Evolutionary conservation across 352 stramenopile species (phyloP).

Genomic region (Globisporangium paroecandrum): DNA sequence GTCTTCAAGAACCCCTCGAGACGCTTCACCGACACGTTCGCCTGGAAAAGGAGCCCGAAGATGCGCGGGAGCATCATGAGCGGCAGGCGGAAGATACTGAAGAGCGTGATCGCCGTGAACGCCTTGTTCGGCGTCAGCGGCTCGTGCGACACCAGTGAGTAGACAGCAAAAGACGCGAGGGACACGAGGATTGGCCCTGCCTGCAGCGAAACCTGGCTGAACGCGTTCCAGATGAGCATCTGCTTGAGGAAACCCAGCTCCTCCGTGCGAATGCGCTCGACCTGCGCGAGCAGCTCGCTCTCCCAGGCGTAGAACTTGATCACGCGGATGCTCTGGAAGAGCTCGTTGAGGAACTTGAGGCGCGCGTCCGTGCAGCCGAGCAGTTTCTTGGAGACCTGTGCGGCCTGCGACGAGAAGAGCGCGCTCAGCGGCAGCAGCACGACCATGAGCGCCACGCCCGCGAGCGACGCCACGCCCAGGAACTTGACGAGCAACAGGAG

Average conservation of each 20-base stretch:
- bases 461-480: slow-evolving; percentile 49
- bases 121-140: slow-evolving; percentile 83
- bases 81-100: slow-evolving; percentile 96
- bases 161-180: slow-evolving; percentile 62
- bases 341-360: slow-evolving; percentile 51
- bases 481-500: slow-evolving; percentile 50
- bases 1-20: slow-evolving; percentile 49
- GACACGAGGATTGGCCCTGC: slow-evolving; percentile 55
- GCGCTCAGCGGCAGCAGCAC: slow-evolving; percentile 44
- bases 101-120: slow-evolving; percentile 95
- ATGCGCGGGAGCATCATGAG: slow-evolving; percentile 90
- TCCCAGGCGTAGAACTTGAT: slow-evolving; percentile 85
- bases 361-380: slow-evolving; percentile 47
- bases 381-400: slow-evolving; percentile 37
- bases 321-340: slow-evolving; percentile 61
- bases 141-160: slow-evolving; percentile 40
- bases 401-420: slow-evolving; percentile 35
- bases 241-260: slow-evolving; percentile 51
- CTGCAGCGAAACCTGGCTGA: slow-evolving; percentile 42
- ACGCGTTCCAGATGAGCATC: slow-evolving; percentile 52
- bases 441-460: slow-evolving; percentile 54
- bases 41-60: slow-evolving; percentile 52
- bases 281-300: slow-evolving; percentile 42
- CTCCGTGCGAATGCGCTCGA: slow-evolving; percentile 39
- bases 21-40: slow-evolving; percentile 53